Base-by-base conservation (phyloP, 768 basidiomycete genomes). In the Clitopilus hobsonii region DNA sequence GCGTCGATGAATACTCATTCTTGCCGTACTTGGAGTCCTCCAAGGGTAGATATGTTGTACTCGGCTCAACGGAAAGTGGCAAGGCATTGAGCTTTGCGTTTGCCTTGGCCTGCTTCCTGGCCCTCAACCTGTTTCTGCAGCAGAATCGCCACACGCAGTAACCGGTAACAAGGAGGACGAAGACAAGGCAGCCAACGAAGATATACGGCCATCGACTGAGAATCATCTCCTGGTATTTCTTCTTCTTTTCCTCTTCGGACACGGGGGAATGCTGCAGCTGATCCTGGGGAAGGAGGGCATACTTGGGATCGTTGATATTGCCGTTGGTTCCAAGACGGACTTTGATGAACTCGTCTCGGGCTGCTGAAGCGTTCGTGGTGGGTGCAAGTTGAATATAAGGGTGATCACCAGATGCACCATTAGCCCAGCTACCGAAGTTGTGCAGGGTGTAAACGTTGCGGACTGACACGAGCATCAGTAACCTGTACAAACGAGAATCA, bases 141-240 rank as follows among this genome's bases (percentile, higher is more conserved):
- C 86, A 88, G 65, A 84, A 87, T 54, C 74, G 74, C 81, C 83
- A 87, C 22, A 86, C 60, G 57, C 78, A 78, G 53, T 75, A 71
- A 8, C 78, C 80, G 27, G 77, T 54, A 26, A 79, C 59, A 41
- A 82, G 59, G 27, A 77, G 52, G 23, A 83, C 66, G 56, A 83
- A 68, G 2, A 76, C 67, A 24, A 90, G 71, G 58, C 82, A 81
- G 30, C 85, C 88, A 7, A 74, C 58, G 41, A 86, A 75, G 63
- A 88, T 88, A 64, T 86, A 88, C 2, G 84, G 87, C 89, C 85
- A 90, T 56, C 76, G 85, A 63, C 83, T 86, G 61, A 85, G 76
- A 32, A 84, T 73, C 73, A 76, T 71, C 66, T 84, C 85, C 62
- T 83, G 79, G 59, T 83, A 81, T 56, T 74, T 73, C 52, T 84